These are phyloP conservation scores for Hondaea fermentalgiana DNA, from an alignment of 108 stramenopile genomes.

Conservation along the genomic window DNA sequence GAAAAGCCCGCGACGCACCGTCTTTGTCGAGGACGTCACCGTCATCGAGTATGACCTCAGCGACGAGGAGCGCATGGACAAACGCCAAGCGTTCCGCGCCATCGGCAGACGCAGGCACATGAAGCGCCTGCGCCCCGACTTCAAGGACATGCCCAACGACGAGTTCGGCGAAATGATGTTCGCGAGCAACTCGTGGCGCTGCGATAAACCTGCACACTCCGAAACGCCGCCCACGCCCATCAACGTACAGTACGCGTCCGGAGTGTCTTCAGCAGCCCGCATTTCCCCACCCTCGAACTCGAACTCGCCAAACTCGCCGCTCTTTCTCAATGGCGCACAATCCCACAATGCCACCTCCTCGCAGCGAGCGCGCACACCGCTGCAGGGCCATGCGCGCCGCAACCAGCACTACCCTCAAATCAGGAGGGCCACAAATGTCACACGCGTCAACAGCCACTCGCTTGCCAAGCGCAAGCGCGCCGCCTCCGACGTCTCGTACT, in stretches of 20 bases:
- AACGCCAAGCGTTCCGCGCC: neutral
- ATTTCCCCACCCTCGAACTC: neutral
- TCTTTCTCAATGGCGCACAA: too few relatives aligned
- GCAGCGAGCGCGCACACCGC: too few relatives aligned
- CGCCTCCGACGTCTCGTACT: neutral
- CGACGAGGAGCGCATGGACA: neutral
- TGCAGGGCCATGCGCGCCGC: neutral
- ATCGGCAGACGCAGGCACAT: neutral
- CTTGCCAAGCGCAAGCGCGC: neutral
- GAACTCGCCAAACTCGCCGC: neutral
- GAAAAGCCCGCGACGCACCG: neutral
- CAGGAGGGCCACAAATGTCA: neutral
- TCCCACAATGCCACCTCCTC: too few relatives aligned
- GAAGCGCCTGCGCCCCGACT: neutral
- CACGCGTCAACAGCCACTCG: neutral
- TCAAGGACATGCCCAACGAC: neutral
- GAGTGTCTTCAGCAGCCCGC: neutral
- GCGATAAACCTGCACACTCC: neutral
- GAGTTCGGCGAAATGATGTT: constrained; percentile 1
- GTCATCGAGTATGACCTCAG: neutral
- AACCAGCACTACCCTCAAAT: neutral
- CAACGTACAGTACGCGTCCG: neutral
- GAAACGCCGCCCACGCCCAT: neutral
- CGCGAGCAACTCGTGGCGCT: neutral
- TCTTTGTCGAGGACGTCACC: neutral